phyloP scores from a whole-genome alignment of 1,139 yeast genomes.

The Nadsonia commutata region DNA sequence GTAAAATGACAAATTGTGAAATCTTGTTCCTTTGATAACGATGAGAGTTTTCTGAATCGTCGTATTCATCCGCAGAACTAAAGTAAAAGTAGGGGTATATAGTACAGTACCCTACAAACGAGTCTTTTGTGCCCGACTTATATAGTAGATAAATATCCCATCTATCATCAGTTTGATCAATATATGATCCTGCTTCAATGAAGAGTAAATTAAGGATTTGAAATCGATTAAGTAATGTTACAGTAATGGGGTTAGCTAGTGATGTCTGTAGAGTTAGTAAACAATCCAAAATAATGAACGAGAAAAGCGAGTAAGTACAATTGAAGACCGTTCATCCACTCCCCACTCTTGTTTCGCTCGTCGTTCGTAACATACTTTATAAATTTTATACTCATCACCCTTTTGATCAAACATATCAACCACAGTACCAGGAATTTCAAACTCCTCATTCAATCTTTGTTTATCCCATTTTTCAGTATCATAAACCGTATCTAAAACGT shows the following conservation, averaged over 20 bases:
- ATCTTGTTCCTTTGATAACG: conserved; percentile 47
- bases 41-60: conserved; percentile 36
- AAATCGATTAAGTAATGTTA: conserved; percentile 50
- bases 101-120: conserved; percentile 66
- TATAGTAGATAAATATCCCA: conserved; percentile 47
- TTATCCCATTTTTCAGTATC: conserved; percentile 59
- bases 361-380: conserved; percentile 19
- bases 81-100: conserved; percentile 67
- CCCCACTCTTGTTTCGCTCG: too few relatives aligned
- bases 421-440: conserved; percentile 35
- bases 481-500: conserved; percentile 31
- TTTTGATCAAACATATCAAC: conserved; percentile 26
- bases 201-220: conserved; percentile 69
- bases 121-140: conserved; percentile 9
- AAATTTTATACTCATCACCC: conserved; percentile 25
- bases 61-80: conserved; percentile 24
- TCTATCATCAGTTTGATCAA: conserved; percentile 55
- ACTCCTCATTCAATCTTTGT: conserved; percentile 34
- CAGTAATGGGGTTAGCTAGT: conserved; percentile 28
- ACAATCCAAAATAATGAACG: too few relatives aligned
- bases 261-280: conserved; percentile 27
- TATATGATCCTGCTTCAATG: conserved; percentile 89
- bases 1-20: conserved; percentile 75
- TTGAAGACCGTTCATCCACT: not conserved
- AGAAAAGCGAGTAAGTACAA: conserved; percentile 21